These are phyloP conservation scores for Jaenimonas drosophilae DNA, from an alignment of 208 protist species.

Conservation along the genomic window DNA sequence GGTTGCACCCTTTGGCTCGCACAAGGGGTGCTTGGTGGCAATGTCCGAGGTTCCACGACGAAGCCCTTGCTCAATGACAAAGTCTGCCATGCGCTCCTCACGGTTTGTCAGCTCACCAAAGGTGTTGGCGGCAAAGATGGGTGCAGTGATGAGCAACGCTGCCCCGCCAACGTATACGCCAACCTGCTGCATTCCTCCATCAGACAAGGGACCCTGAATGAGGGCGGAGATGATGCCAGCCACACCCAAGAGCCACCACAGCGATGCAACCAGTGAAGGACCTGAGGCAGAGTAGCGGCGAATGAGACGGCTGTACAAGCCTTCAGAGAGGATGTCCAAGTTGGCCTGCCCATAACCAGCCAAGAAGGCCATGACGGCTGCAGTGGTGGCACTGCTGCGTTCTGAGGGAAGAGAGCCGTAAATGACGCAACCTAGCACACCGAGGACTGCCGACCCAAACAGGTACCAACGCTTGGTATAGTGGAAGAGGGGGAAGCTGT, in stretches of 20 bases:
- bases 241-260: conserved; percentile 25
- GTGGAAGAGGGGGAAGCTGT: conserved; percentile 11
- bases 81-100: conserved; percentile 18
- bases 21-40: neutral
- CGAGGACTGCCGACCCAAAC: conserved; percentile 3
- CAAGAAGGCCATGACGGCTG: conserved; percentile 24
- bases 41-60: neutral
- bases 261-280: conserved; percentile 30
- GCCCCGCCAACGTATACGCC: conserved; percentile 19
- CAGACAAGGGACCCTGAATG: conserved; percentile 32
- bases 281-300: conserved; percentile 12
- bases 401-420: conserved; percentile 23
- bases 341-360: conserved; percentile 18
- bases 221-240: conserved; percentile 22
- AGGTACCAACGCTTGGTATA: conserved; percentile 20
- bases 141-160: conserved; percentile 10
- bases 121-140: conserved; percentile 38
- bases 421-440: conserved; percentile 6
- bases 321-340: conserved; percentile 44
- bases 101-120: conserved; percentile 30
- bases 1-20: neutral
- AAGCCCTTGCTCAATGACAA: neutral
- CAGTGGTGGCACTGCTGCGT: conserved; percentile 10
- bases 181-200: conserved; percentile 10
- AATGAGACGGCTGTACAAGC: conserved; percentile 40